Percentiles rank a stretch among this genome's conserved stretches.
Conservation (phyloP, 495 filamentous ascomycete genomes). For the Lophiotrema nucula region DNA sequence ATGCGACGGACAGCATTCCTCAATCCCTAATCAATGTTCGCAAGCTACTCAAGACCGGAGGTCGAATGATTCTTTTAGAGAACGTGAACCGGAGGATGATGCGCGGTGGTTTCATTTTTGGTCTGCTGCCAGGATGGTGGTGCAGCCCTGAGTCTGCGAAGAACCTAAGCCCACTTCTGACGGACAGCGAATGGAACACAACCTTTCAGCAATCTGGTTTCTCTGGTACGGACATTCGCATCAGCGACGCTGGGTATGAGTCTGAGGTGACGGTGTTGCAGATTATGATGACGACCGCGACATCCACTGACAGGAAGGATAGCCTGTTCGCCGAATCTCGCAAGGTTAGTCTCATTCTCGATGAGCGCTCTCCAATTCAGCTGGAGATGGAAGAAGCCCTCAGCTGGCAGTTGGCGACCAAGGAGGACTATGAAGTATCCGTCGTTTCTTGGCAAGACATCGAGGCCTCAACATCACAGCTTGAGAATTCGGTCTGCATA, state of each 20-base stretch:
- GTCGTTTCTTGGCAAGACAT: neutral
- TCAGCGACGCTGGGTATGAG: neutral
- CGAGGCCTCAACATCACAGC: neutral
- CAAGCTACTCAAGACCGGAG: constrained; percentile 23
- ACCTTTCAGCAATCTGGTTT: constrained; percentile 1
- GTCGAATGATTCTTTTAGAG: constrained; percentile 23
- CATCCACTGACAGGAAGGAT: neutral
- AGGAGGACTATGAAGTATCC: neutral
- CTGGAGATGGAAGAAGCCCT: neutral
- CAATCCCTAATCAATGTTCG: constrained; percentile 8
- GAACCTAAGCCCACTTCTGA: neutral
- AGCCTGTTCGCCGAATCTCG: neutral
- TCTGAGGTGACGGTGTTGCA: neutral
- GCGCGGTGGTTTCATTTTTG: neutral
- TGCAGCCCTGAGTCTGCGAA: neutral
- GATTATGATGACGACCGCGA: neutral
- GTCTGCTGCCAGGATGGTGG: constrained; percentile 13
- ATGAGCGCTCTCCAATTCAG: neutral
- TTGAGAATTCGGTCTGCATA: neutral
- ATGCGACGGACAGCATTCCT: constrained; percentile 12
- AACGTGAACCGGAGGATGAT: neutral
- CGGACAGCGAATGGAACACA: neutral
- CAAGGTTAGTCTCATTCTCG: neutral
- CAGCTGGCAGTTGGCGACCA: neutral
- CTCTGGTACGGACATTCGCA: neutral